Evolutionary conservation across 169 alveolate genomes (phyloP).

Genomic region (Plasmodium knowlesi): DNA sequence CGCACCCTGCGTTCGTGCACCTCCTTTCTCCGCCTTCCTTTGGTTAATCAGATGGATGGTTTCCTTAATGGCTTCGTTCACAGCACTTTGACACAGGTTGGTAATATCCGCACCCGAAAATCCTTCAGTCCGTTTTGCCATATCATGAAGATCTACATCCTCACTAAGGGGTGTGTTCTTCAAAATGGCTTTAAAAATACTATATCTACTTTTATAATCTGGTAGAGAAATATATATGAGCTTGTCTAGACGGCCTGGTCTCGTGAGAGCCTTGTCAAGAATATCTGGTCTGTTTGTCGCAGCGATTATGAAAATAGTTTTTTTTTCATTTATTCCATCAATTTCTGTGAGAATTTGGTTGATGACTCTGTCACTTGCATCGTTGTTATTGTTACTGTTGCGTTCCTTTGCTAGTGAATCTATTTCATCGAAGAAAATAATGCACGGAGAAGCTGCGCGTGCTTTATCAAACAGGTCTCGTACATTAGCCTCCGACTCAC

Average conservation of each 20-base stretch:
- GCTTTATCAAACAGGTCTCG: conserved; percentile 87
- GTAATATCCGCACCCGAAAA: conserved; percentile 97
- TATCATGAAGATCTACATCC: conserved; percentile 88
- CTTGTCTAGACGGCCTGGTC: conserved; percentile 96
- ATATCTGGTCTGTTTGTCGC: conserved; percentile 97
- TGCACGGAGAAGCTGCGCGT: conserved; percentile 92
- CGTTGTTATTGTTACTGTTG: conserved; percentile 91
- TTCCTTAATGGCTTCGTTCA: conserved; percentile 95
- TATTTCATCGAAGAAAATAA: conserved; percentile 97
- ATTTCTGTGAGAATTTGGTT: conserved; percentile 95
- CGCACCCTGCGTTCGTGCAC: conserved; percentile 54
- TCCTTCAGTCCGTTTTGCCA: conserved; percentile 91
- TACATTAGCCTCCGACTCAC: conserved; percentile 87
- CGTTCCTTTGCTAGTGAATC: conserved; percentile 96
- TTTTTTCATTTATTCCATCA: conserved; percentile 94
- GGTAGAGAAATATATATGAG: conserved; percentile 96
- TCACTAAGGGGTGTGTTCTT: conserved; percentile 93
- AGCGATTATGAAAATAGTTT: conserved; percentile 94
- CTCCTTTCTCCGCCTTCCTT: conserved; percentile 59
- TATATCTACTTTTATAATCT: conserved; percentile 92
- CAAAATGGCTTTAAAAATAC: conserved; percentile 89
- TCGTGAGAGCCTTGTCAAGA: conserved; percentile 93
- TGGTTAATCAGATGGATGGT: conserved; percentile 82
- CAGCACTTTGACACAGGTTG: conserved; percentile 94
- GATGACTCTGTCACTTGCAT: conserved; percentile 95